phyloP scores from a whole-genome alignment of 2,329 filamentous ascomycete species.

The Chalaropsis thielavioides region DNA sequence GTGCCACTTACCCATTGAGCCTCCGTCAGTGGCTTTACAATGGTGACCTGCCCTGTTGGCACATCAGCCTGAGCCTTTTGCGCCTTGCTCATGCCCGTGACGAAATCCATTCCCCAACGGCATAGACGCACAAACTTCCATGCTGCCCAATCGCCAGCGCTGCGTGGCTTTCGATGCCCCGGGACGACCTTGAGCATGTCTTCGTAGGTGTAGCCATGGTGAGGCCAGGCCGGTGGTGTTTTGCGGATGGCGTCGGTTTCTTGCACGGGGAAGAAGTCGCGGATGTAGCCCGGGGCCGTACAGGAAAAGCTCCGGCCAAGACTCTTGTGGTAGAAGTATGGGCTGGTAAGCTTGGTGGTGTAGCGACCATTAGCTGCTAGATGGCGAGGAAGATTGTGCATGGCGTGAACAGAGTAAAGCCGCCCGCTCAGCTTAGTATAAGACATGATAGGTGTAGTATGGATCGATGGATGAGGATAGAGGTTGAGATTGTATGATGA shows the following conservation, averaged over 20 bases:
- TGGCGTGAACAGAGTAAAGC: constrained; percentile 9
- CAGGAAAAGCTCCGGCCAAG: constrained; percentile 34
- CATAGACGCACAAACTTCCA: constrained; percentile 61
- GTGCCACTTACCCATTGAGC: constrained; percentile 53
- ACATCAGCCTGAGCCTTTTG: constrained; percentile 50
- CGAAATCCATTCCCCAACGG: constrained; percentile 67
- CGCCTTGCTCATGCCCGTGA: constrained; percentile 56
- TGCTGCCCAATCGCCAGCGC: constrained; percentile 63
- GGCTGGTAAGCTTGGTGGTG: not conserved
- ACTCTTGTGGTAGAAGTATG: constrained; percentile 11
- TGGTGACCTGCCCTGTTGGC: constrained; percentile 39
- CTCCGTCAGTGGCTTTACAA: constrained; percentile 55
- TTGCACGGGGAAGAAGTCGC: constrained; percentile 48
- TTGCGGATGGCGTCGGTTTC: constrained; percentile 47
- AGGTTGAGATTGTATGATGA: not conserved
- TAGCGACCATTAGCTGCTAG: not conserved
- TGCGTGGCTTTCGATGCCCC: constrained; percentile 61
- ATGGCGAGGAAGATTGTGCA: not conserved
- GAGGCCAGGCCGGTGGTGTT: constrained; percentile 53
- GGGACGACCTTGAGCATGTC: constrained; percentile 64
- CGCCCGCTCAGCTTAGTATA: not conserved
- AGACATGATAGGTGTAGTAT: not conserved
- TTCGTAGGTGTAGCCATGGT: constrained; percentile 59
- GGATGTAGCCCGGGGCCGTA: constrained; percentile 32
- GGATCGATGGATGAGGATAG: not conserved